These are phyloP conservation scores for Fusarium chaquense DNA, from an alignment of 2,329 filamentous ascomycete genomes.

Conservation along the genomic window DNA sequence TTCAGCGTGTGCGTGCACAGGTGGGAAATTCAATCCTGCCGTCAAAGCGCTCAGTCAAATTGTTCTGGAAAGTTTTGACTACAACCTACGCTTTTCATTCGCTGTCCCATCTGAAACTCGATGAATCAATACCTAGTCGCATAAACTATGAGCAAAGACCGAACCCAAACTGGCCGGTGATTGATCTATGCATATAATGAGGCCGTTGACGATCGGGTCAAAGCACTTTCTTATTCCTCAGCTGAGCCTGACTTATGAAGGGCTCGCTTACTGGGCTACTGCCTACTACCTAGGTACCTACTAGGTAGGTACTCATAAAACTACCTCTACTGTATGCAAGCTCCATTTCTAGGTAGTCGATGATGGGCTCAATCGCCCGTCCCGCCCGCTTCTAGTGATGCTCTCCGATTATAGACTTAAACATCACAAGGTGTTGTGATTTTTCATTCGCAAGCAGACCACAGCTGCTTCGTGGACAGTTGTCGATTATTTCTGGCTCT, in stretches of 20 bases:
- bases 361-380: conserved; percentile 32
- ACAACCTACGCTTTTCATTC: not conserved
- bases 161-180: not conserved
- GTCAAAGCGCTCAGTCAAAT: conserved; percentile 20
- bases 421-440: not conserved
- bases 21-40: not conserved
- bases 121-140: conserved; percentile 1
- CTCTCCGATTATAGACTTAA: not conserved
- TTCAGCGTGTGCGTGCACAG: conserved; percentile 5
- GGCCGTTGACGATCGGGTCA: conserved; percentile 2
- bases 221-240: not conserved
- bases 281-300: not conserved
- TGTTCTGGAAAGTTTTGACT: conserved; percentile 32
- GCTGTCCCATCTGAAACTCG: conserved; percentile 2
- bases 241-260: not conserved
- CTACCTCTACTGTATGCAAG: not conserved
- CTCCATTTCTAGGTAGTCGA: conserved; percentile 2
- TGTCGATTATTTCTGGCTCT: not conserved
- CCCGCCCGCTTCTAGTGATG: not conserved
- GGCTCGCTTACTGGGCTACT: not conserved
- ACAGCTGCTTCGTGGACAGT: not conserved
- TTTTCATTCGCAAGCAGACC: not conserved
- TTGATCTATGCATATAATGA: conserved; percentile 2
- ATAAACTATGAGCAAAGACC: conserved; percentile 28
- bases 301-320: not conserved